Percentiles rank a stretch among this genome's conserved stretches.
These are phyloP conservation scores for Botrytis fabae DNA, from an alignment of 2,329 filamentous ascomycete genomes.

Conservation along the genomic window DNA sequence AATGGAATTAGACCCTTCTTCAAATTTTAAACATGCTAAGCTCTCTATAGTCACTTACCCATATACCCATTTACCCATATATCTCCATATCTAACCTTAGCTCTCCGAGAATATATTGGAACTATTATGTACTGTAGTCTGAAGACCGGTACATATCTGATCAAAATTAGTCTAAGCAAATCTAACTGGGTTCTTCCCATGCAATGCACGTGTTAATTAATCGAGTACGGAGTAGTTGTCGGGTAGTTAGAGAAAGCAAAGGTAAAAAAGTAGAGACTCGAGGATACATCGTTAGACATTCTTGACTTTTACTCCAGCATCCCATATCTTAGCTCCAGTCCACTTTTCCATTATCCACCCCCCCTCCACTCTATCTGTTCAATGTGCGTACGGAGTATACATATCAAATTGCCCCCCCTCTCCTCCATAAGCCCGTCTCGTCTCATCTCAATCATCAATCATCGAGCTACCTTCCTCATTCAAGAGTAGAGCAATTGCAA, in stretches of 20 bases:
- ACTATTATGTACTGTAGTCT: constrained; percentile 4
- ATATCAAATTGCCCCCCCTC: constrained; percentile 11
- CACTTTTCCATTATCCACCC: neutral
- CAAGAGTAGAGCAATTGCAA: neutral
- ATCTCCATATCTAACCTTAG: constrained; percentile 8
- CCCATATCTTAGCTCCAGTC: constrained; percentile 14
- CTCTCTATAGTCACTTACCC: neutral
- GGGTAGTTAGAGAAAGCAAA: neutral
- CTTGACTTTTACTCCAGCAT: constrained; percentile 1
- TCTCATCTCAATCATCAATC: neutral
- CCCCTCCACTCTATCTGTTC: constrained; percentile 12
- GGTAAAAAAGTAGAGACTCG: neutral
- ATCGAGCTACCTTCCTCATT: neutral
- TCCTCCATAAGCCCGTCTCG: neutral
- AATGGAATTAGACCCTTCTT: neutral
- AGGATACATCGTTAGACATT: neutral
- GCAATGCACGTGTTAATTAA: neutral
- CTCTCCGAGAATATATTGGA: constrained; percentile 4
- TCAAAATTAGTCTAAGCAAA: neutral
- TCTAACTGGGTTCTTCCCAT: constrained; percentile 1
- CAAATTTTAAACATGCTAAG: neutral
- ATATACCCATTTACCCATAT: constrained; percentile 7
- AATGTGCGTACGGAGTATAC: constrained; percentile 4
- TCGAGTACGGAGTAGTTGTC: neutral
- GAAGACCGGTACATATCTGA: neutral